These are phyloP conservation scores for Eustoma russellianum DNA, from an alignment of 257 asterid genomes.

Conservation along the genomic window DNA sequence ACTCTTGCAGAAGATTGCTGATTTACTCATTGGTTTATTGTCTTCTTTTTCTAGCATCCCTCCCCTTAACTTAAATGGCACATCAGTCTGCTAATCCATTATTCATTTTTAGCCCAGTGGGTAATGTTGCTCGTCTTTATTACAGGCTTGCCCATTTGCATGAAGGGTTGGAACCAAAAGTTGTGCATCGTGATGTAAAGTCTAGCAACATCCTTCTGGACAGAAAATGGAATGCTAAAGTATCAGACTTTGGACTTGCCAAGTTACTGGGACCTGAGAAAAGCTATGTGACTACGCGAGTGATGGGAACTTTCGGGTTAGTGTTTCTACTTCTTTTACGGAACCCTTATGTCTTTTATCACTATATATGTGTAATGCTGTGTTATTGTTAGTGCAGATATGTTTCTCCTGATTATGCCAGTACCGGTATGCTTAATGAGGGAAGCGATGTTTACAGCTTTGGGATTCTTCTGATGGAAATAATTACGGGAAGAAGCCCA, in stretches of 20 bases:
- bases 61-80: no score
- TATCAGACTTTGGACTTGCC: conserved; percentile 97
- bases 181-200: conserved; percentile 96
- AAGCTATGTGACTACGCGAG: conserved; percentile 93
- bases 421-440: conserved; percentile 96
- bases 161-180: conserved; percentile 98
- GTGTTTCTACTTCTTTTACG: conserved; percentile 20
- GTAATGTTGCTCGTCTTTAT: no score
- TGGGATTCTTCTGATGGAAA: conserved; percentile 93
- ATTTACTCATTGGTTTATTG: no score
- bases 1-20: no score
- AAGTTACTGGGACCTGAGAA: conserved; percentile 82
- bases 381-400: conserved; percentile 41
- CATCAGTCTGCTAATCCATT: background rate
- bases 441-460: conserved; percentile 91
- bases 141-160: conserved; percentile 89
- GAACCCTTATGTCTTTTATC: background rate
- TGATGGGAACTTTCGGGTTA: conserved; percentile 99
- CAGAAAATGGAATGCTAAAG: conserved; percentile 77
- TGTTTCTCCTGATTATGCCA: conserved; percentile 98
- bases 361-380: background rate
- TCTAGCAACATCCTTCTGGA: conserved; percentile 96
- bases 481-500: conserved; percentile 83
- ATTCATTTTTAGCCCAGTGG: no score
- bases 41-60: no score